Conservation (phyloP, 805 yeast species). For the Candida pseudofarinosa region DNA sequence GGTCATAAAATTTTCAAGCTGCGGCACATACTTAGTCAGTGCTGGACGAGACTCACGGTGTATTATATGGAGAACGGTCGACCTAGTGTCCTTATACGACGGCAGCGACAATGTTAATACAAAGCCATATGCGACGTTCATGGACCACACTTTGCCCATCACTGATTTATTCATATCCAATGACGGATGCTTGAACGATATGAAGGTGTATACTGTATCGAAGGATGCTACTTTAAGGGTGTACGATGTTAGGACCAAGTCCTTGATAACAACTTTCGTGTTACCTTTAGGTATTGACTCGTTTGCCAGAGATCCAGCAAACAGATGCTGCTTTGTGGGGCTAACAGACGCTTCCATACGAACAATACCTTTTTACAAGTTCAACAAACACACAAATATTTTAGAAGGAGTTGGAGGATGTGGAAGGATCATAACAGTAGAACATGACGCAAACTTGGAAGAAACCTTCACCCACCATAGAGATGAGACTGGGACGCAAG, state of each 20-base stretch:
- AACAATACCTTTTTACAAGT: constrained; percentile 47
- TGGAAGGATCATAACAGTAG: constrained; percentile 48
- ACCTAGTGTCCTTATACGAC: constrained; percentile 42
- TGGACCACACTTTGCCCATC: constrained; percentile 58
- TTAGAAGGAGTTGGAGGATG: constrained; percentile 61
- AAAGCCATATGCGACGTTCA: constrained; percentile 56
- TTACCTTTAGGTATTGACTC: constrained; percentile 53
- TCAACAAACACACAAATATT: constrained; percentile 32
- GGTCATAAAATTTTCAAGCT: constrained; percentile 52
- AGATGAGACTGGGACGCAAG: constrained; percentile 13
- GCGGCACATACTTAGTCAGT: constrained; percentile 62
- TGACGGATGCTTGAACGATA: constrained; percentile 55
- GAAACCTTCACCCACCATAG: constrained; percentile 54
- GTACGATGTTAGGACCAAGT: constrained; percentile 49
- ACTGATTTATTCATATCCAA: constrained; percentile 43
- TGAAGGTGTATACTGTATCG: constrained; percentile 65
- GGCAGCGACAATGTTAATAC: constrained; percentile 29
- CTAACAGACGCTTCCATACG: constrained; percentile 58
- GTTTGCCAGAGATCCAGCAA: constrained; percentile 72
- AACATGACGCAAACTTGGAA: constrained; percentile 45
- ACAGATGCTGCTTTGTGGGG: constrained; percentile 71
- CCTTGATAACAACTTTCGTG: constrained; percentile 68
- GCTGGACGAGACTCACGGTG: constrained; percentile 83
- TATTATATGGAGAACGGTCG: constrained; percentile 66
- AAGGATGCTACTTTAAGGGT: constrained; percentile 71